Evolutionary conservation across 2,329 filamentous ascomycete species (phyloP).

Genomic region (Simplicillium aogashimaense): DNA sequence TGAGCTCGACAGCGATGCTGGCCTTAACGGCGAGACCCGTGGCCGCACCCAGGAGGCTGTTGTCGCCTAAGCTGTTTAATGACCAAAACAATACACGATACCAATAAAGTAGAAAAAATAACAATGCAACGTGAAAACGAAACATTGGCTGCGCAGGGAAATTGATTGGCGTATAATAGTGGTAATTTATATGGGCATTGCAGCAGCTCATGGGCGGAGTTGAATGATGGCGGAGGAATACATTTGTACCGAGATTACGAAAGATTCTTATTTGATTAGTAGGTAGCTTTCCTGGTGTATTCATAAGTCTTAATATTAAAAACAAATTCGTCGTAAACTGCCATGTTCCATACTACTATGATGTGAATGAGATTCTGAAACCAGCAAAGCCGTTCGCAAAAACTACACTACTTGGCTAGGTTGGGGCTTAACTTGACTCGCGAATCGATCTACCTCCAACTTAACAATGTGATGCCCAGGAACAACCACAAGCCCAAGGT

Average conservation of each 20-base stretch:
- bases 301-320: too few relatives aligned
- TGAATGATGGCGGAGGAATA: not conserved
- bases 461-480: constrained; percentile 77
- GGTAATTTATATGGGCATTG: constrained; percentile 1
- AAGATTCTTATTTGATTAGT: constrained; percentile 10
- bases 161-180: constrained; percentile 3
- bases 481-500: constrained; percentile 81
- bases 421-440: constrained; percentile 35
- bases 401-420: too few relatives aligned
- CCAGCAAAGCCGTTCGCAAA: too few relatives aligned
- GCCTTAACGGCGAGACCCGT: constrained; percentile 45
- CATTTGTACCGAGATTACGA: too few relatives aligned
- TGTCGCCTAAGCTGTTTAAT: constrained; percentile 24
- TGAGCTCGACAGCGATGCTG: constrained; percentile 43
- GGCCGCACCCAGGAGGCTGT: constrained; percentile 45
- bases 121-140: constrained; percentile 2
- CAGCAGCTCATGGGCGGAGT: constrained; percentile 1
- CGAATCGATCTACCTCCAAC: constrained; percentile 78
- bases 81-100: constrained; percentile 3
- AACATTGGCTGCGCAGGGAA: not conserved
- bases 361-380: not conserved
- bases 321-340: not conserved
- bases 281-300: constrained; percentile 12
- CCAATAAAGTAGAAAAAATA: constrained; percentile 3
- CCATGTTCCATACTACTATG: too few relatives aligned